Evolutionary conservation across 495 filamentous ascomycete species (phyloP).

Genomic region (Bacidia rubella): DNA sequence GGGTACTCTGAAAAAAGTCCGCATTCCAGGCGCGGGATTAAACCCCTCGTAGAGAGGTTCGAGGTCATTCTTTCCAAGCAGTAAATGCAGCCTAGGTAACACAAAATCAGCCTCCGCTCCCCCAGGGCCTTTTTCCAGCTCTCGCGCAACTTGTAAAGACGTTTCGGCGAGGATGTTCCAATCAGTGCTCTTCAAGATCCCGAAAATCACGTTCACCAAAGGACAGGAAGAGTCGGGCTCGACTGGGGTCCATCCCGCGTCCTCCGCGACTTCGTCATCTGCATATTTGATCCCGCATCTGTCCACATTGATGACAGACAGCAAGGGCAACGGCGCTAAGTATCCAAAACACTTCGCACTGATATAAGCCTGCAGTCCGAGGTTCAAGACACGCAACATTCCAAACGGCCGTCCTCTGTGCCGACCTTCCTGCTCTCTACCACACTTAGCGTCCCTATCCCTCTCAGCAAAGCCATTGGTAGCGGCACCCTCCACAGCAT

Average conservation of each 20-base stretch:
- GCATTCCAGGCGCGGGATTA: not conserved
- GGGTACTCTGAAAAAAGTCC: not conserved
- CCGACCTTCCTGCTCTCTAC: too few species aligned
- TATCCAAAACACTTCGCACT: slow-evolving; percentile 15
- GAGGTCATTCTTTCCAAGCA: not conserved
- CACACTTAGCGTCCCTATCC: not conserved
- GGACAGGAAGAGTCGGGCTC: not conserved
- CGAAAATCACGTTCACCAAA: not conserved
- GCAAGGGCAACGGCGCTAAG: slow-evolving; percentile 15
- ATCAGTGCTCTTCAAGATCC: too few species aligned
- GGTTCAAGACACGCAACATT: slow-evolving; percentile 17
- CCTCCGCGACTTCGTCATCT: not conserved
- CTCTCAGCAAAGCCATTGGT: slow-evolving; percentile 8
- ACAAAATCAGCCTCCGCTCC: not conserved
- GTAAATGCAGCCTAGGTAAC: slow-evolving; percentile 1
- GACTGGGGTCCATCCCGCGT: not conserved
- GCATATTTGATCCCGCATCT: slow-evolving; percentile 1
- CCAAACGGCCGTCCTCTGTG: too few species aligned
- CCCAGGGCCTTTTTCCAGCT: not conserved
- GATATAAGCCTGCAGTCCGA: slow-evolving; percentile 12
- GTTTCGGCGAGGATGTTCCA: not conserved
- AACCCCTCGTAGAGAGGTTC: not conserved
- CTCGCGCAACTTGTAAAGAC: not conserved
- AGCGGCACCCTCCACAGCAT: slow-evolving; percentile 7
- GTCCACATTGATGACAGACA: slow-evolving; percentile 13